Percentiles rank a stretch among this genome's conserved stretches.
These are phyloP conservation scores for Borealophlyctis nickersoniae DNA, from an alignment of 192 early-diverging fungal genomes.

Conservation along the genomic window DNA sequence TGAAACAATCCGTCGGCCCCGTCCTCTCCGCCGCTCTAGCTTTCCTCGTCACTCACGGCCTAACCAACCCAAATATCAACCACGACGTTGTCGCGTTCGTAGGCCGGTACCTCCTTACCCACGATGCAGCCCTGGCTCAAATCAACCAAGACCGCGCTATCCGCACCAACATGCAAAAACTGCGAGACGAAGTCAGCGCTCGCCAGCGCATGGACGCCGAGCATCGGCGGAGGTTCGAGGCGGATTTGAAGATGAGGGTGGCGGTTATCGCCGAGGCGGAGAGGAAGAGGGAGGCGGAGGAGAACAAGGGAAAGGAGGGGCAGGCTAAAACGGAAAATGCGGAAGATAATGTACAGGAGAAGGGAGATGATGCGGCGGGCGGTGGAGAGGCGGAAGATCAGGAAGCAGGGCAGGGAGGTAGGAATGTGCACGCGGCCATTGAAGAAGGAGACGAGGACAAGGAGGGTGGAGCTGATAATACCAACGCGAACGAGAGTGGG, in stretches of 20 bases:
- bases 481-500: neutral
- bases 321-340: neutral
- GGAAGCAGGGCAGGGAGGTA: constrained; percentile 3
- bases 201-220: constrained; percentile 11
- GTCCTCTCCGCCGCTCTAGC: constrained; percentile 21
- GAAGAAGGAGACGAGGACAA: constrained; percentile 22
- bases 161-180: neutral
- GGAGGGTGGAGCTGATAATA: constrained; percentile 4
- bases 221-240: constrained; percentile 13
- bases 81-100: constrained; percentile 18
- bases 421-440: constrained; percentile 14
- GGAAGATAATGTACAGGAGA: neutral
- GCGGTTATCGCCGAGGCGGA: constrained; percentile 11
- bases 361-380: constrained; percentile 4
- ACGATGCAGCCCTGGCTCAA: constrained; percentile 5
- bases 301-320: neutral
- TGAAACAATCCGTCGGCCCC: constrained; percentile 34
- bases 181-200: neutral
- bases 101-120: constrained; percentile 27
- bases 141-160: neutral
- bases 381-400: neutral
- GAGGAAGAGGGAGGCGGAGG: constrained; percentile 10
- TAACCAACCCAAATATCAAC: neutral
- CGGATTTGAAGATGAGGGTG: constrained; percentile 7
- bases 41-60: constrained; percentile 18